Evolutionary conservation across 2,329 filamentous ascomycete species (phyloP).

Genomic region (Cercospora nicotianae): DNA sequence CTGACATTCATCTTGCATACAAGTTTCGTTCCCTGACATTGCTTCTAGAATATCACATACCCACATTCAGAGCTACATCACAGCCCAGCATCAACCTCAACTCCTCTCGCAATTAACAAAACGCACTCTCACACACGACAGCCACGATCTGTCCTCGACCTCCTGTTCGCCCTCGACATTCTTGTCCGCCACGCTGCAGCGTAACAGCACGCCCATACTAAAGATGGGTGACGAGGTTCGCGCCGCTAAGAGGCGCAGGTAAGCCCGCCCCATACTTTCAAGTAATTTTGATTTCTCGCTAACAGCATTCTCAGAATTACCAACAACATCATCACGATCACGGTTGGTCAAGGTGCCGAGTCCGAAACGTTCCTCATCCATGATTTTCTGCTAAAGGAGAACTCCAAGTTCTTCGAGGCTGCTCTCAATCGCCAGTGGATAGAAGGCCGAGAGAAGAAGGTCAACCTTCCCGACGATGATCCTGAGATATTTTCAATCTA

Average conservation of each 20-base stretch:
- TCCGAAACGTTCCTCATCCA: neutral
- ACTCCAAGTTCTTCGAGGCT: constrained; percentile 5
- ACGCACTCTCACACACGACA: no score
- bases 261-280: no score
- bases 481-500: neutral
- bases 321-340: neutral
- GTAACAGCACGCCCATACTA: no score
- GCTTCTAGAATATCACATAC: neutral
- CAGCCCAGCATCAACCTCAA: neutral
- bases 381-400: neutral
- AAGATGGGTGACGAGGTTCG: neutral
- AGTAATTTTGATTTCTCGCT: no score
- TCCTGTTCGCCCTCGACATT: no score
- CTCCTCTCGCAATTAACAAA: no score
- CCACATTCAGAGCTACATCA: neutral
- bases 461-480: constrained; percentile 6
- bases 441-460: constrained; percentile 5
- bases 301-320: neutral
- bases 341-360: neutral
- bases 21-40: neutral
- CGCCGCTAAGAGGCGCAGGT: neutral
- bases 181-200: no score
- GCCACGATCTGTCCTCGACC: neutral
- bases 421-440: constrained; percentile 5
- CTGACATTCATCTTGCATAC: neutral